Percentiles rank a stretch among this genome's conserved stretches.
Conservation (phyloP, 768 basidiomycete genomes). For the Boletus rex-veris region DNA sequence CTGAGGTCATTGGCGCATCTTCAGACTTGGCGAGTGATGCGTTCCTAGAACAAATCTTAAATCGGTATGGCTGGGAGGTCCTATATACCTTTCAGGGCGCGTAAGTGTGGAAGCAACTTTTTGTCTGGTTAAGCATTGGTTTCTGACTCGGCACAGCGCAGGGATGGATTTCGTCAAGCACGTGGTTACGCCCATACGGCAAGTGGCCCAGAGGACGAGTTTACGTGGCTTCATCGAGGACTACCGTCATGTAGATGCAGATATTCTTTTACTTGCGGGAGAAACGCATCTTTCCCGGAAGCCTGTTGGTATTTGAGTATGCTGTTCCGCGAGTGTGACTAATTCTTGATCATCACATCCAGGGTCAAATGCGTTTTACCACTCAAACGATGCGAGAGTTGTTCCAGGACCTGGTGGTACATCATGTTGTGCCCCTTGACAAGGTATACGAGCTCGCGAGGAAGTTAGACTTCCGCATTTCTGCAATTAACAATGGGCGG, state of each 20-base stretch:
- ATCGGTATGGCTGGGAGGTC: slow-evolving; percentile 37
- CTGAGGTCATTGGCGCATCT: slow-evolving; percentile 5
- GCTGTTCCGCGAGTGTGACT: not conserved
- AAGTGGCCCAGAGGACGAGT: slow-evolving; percentile 32
- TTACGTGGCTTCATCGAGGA: slow-evolving; percentile 40
- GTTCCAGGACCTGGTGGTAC: slow-evolving; percentile 23
- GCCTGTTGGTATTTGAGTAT: slow-evolving; percentile 14
- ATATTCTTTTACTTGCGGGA: slow-evolving; percentile 39
- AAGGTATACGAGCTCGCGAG: slow-evolving; percentile 24
- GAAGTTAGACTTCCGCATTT: slow-evolving; percentile 23
- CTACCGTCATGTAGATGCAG: slow-evolving; percentile 29
- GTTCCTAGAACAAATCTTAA: slow-evolving; percentile 29
- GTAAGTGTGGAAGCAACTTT: slow-evolving; percentile 29
- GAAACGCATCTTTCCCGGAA: slow-evolving; percentile 35
- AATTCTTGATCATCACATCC: not conserved
- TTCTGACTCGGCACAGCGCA: slow-evolving; percentile 23
- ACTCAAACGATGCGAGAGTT: slow-evolving; percentile 13
- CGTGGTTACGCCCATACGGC: slow-evolving; percentile 33
- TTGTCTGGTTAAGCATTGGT: not conserved
- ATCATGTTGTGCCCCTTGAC: slow-evolving; percentile 24
- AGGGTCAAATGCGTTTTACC: slow-evolving; percentile 29
- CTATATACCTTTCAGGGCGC: slow-evolving; percentile 38
- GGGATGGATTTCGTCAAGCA: slow-evolving; percentile 41
- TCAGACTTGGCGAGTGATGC: slow-evolving; percentile 24
- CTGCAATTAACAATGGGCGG: slow-evolving; percentile 24